Evolutionary conservation across 768 basidiomycete genomes (phyloP).

Genomic region (Trametes coccinea): DNA sequence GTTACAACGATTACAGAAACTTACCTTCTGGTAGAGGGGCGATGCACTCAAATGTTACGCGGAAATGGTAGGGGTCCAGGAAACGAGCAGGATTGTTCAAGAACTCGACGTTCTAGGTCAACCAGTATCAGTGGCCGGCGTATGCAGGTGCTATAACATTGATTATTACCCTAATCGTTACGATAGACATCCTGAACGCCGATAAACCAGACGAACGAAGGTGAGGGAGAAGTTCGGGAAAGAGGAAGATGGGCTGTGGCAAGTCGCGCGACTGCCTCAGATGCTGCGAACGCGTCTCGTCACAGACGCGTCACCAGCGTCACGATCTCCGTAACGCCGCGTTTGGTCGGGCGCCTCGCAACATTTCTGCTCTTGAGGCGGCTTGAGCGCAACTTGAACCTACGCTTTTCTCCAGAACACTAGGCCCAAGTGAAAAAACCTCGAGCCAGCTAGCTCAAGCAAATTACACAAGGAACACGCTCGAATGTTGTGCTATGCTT

Average conservation of each 20-base stretch:
- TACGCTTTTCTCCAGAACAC: too few species aligned
- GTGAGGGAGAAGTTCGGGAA: background rate
- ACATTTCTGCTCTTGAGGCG: background rate
- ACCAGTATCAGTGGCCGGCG: background rate
- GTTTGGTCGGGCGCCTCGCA: background rate
- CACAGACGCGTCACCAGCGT: slow-evolving; percentile 17
- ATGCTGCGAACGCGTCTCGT: slow-evolving; percentile 18
- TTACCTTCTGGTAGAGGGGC: slow-evolving; percentile 85
- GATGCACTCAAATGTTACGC: slow-evolving; percentile 97
- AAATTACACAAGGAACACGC: too few species aligned
- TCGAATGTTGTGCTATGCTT: too few species aligned
- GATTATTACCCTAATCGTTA: slow-evolving; percentile 61
- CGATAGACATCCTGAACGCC: slow-evolving; percentile 56
- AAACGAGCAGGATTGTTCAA: slow-evolving; percentile 93
- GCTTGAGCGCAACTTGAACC: background rate
- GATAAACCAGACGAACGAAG: background rate
- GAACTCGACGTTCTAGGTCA: slow-evolving; percentile 75
- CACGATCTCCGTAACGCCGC: background rate
- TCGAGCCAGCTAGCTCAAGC: too few species aligned
- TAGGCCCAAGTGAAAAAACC: too few species aligned
- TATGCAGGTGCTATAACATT: background rate
- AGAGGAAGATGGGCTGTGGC: slow-evolving; percentile 1
- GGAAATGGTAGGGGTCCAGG: slow-evolving; percentile 87
- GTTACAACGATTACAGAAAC: slow-evolving; percentile 17
- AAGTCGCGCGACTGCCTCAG: background rate